These are phyloP conservation scores for Cajanus cajan DNA, from an alignment of 306 rosid genomes.

Conservation along the genomic window DNA sequence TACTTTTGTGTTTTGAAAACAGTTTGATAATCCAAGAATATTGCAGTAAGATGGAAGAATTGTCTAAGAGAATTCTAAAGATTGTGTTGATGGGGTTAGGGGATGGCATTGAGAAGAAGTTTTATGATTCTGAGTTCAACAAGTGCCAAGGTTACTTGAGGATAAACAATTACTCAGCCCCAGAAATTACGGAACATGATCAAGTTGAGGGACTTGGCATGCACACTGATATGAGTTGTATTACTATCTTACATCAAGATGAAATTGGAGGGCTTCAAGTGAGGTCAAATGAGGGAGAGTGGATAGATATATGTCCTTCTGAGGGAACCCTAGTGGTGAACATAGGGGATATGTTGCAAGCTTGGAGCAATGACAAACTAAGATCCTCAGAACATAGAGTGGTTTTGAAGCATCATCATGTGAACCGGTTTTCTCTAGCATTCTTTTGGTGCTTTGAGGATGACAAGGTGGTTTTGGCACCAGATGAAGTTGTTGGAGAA, in stretches of 20 bases:
- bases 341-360: slow-evolving; percentile 84
- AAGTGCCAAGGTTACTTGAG: slow-evolving; percentile 73
- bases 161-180: slow-evolving; percentile 65
- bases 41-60: slow-evolving; percentile 73
- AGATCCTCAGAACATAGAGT: slow-evolving; percentile 88
- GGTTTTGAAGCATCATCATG: slow-evolving; percentile 47
- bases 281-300: slow-evolving; percentile 59
- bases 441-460: slow-evolving; percentile 89
- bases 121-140: slow-evolving; percentile 52
- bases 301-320: slow-evolving; percentile 67
- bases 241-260: slow-evolving; percentile 68
- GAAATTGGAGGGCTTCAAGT: slow-evolving; percentile 75
- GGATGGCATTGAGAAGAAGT: slow-evolving; percentile 52
- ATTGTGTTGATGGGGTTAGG: slow-evolving; percentile 56
- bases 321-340: slow-evolving; percentile 74
- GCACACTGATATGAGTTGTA: slow-evolving; percentile 83
- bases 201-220: slow-evolving; percentile 76
- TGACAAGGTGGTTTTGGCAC: slow-evolving; percentile 61
- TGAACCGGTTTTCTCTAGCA: slow-evolving; percentile 64
- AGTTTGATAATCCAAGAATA: slow-evolving; percentile 73
- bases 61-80: slow-evolving; percentile 59
- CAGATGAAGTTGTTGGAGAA: slow-evolving; percentile 69
- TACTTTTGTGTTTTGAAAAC: neutral
- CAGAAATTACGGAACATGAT: slow-evolving; percentile 32
- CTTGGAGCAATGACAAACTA: slow-evolving; percentile 80